Base-by-base conservation (phyloP, 2,329 filamentous ascomycete genomes). In the Arthrobotrys iridis region DNA sequence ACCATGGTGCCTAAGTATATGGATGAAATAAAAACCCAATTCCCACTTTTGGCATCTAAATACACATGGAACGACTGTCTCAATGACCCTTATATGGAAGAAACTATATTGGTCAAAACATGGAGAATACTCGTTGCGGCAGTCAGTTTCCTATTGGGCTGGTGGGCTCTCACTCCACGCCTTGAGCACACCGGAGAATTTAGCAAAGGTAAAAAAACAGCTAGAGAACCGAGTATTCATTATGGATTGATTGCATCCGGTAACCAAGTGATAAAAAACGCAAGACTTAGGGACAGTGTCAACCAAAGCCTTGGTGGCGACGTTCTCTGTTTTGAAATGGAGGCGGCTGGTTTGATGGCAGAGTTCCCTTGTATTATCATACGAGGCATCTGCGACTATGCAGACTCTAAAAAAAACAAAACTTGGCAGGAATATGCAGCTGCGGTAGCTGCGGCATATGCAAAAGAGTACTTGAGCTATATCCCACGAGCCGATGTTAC, bases 371-470 rank as follows among this genome's bases (percentile, higher is more conserved):
- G 48, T 22, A 55, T 55, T 37, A 15, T 55, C 2, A 59, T 59
- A 8, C 7, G 55, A 20, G 55, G 58, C 13, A 46, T 62, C 2
- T 62, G 58, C 13, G 58, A 62, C 5, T 62, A 62, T 28, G 58
- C 58, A 11, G 41, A 62, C 11, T 8, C 35, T 1, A 30, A 46
- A 46, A 62, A 62, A 10, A 22, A 8, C 1, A 35, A 62, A 13
- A 40, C 46, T 46, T 62, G 58, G 58, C 58, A 62, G 18, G 40
- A 62, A 24, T 62, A 62, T n/a, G 24, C 37, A 7, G 58, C 58
- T 6, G 58, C 41, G 13, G 24, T 62, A 8, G 58, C 58, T 10
- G 58, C 58, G 3, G 58, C 58, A 13, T 62, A 35, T 11, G 58
- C 58, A 35, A 62, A 62, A n/a, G 37, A 75, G 24, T 24, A 62